Evolutionary conservation across 2,329 filamentous ascomycete genomes (phyloP), one percentile per base, ranked within the genome.

Genomic region (Huntiella abstrusa): DNA sequence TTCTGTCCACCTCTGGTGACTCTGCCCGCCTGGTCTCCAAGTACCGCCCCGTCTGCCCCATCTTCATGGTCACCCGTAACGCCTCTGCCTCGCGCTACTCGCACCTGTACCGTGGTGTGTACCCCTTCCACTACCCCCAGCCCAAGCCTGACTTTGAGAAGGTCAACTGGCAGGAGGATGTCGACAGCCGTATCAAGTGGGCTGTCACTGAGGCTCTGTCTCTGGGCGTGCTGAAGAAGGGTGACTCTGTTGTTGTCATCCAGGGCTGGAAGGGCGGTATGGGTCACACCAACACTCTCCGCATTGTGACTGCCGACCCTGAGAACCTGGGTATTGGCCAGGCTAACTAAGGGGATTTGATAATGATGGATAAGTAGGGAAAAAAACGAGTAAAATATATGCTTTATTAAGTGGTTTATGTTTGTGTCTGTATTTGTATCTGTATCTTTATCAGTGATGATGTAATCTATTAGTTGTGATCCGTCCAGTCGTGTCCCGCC

Each of bases 1-100:
- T 95, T 52, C 71, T 98, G 56, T 95, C 88, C 56, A 98, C 91
- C 46, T 93, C 87, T 55, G 91, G 91, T 60, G 83, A 84, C 59
- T 95, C 88, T 54, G 91, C 91, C 51, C 86, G 91, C 58, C 79
- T 96, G 52, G 73, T 96, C 55, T 93, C 88, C 70, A 98, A 98
- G 72, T 98, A 95, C 71, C 83, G 91, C 59, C 91, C 91, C 44
- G 87, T 96, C 53, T 96, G 88, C 76, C 91, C 91, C 56, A 95
- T 98, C 68, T 88, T 98, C 72, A 96, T 96, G 88, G 83, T 98
- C 53, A 94, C 88, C 53, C 81, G 91, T 57, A 94, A 82, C 62
- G 67, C 77, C 42, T 77, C 74, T 54, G 84, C 91, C 45, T 82
- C 86, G 51, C 75, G 91, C 66, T 96, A 91, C 65, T 82, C 78